Evolutionary conservation across 768 basidiomycete species (phyloP).

Genomic region (Clavaria fumosa): DNA sequence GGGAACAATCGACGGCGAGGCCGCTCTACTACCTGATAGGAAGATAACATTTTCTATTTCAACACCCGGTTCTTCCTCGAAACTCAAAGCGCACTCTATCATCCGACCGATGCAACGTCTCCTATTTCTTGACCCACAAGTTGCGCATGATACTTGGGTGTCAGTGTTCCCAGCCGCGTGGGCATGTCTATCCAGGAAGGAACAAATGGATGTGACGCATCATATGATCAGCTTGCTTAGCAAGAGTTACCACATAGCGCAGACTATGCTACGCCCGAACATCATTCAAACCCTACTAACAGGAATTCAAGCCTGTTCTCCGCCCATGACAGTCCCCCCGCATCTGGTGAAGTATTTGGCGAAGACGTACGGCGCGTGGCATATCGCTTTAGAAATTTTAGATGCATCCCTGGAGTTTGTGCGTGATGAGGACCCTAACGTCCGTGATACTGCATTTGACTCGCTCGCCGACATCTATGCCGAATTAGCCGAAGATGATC

Average conservation of each 20-base stretch:
- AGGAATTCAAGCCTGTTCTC: constrained; percentile 72
- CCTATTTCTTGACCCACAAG: constrained; percentile 60
- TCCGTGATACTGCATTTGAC: constrained; percentile 76
- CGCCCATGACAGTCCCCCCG: constrained; percentile 81
- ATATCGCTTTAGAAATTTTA: constrained; percentile 75
- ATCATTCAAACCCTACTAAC: constrained; percentile 81
- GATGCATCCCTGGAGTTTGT: constrained; percentile 62
- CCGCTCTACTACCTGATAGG: constrained; percentile 24
- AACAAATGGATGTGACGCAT: constrained; percentile 79
- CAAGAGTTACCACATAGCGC: constrained; percentile 86
- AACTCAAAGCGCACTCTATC: constrained; percentile 36
- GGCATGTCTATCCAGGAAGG: constrained; percentile 70
- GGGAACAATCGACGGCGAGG: constrained; percentile 37
- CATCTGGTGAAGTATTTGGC: constrained; percentile 92
- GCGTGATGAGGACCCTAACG: constrained; percentile 63
- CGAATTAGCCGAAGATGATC: constrained; percentile 89
- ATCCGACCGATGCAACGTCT: constrained; percentile 72
- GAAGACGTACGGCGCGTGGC: constrained; percentile 95
- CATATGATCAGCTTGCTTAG: constrained; percentile 83
- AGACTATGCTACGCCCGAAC: constrained; percentile 81
- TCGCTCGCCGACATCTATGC: constrained; percentile 92
- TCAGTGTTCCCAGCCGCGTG: constrained; percentile 77
- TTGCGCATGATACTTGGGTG: constrained; percentile 75
- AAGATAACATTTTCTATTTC: too few relatives aligned
- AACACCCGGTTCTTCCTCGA: constrained; percentile 21